These are phyloP conservation scores for Chrysosporium queenslandicum DNA, from an alignment of 2,329 filamentous ascomycete species.

Conservation along the genomic window DNA sequence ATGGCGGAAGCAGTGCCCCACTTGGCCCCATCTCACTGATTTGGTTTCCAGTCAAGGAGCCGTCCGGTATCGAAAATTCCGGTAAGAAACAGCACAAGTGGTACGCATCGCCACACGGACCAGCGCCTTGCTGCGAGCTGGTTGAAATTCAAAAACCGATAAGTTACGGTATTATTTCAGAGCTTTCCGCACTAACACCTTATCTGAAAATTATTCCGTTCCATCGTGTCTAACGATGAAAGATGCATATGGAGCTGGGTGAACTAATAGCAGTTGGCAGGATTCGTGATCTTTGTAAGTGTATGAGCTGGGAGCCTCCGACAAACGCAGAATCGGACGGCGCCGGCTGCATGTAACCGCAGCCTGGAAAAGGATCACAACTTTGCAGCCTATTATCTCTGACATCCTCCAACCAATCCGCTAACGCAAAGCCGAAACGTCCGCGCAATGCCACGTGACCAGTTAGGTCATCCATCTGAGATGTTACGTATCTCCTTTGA, in stretches of 20 bases:
- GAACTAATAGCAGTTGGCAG: background rate
- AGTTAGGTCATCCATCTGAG: too few species aligned
- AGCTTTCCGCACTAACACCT: background rate
- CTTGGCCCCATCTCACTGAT: slow-evolving; percentile 4
- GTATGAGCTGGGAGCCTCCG: background rate
- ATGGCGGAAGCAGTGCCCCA: slow-evolving; percentile 15
- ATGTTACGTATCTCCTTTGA: background rate
- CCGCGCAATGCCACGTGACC: background rate
- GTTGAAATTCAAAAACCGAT: background rate
- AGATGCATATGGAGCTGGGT: background rate
- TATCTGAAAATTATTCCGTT: background rate
- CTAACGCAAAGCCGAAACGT: background rate
- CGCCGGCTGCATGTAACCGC: slow-evolving; percentile 4
- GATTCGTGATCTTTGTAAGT: background rate
- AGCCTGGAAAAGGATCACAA: background rate
- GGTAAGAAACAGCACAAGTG: slow-evolving; percentile 8
- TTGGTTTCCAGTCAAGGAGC: background rate
- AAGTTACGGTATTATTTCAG: background rate
- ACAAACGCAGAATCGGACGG: background rate
- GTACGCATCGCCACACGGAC: slow-evolving; percentile 5
- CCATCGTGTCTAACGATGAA: background rate
- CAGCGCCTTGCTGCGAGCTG: background rate
- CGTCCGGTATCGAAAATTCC: slow-evolving; percentile 5
- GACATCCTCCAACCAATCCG: background rate
- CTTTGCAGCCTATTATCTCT: slow-evolving; percentile 8